Evolutionary conservation across 192 early-diverging fungal species (phyloP).

Genomic region (Backusella circina): DNA sequence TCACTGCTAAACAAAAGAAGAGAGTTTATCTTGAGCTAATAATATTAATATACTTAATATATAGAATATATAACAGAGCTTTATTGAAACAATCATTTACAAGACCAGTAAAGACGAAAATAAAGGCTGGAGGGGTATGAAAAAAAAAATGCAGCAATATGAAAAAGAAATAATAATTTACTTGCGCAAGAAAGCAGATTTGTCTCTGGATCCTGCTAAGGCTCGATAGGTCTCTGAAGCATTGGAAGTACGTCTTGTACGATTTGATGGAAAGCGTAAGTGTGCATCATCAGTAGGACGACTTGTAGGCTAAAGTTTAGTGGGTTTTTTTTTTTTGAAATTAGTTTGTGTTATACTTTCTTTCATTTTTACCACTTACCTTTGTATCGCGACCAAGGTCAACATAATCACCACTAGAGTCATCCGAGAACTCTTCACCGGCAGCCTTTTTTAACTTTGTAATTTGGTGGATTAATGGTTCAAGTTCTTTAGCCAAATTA

Average conservation of each 20-base stretch:
- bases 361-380: neutral
- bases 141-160: neutral
- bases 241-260: neutral
- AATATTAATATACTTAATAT: too few species aligned
- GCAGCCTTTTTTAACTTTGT: constrained; percentile 13
- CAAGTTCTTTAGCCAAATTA: constrained; percentile 10
- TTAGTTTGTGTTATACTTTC: neutral
- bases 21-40: too few species aligned
- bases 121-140: neutral
- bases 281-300: neutral
- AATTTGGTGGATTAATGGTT: constrained; percentile 18
- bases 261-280: neutral
- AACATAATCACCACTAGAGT: neutral
- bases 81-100: neutral
- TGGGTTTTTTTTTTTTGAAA: neutral
- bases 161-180: neutral
- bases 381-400: neutral
- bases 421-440: neutral
- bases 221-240: neutral
- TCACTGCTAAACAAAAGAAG: too few species aligned
- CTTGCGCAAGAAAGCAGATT: neutral
- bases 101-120: neutral
- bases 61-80: neutral
- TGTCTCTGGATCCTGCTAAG: neutral
- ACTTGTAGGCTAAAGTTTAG: neutral